Conservation (phyloP, 2,329 filamentous ascomycete species). For the Pestalotiopsis sp. region DNA sequence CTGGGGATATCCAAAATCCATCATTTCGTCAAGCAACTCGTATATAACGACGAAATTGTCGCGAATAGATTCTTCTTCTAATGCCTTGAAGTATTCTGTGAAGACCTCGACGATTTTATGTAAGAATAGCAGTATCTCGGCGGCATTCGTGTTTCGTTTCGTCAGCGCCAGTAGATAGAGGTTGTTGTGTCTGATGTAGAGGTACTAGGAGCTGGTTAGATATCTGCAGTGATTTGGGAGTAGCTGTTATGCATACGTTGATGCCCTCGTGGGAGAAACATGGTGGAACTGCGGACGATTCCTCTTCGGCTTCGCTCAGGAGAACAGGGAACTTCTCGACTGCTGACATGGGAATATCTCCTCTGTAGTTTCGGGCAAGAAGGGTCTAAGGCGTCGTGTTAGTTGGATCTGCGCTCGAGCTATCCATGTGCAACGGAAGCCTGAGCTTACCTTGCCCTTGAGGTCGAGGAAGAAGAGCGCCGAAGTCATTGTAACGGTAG, state of each 20-base stretch:
- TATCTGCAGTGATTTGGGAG: neutral
- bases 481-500: conserved; percentile 76
- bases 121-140: conserved; percentile 96
- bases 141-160: conserved; percentile 98
- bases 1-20: conserved; percentile 99
- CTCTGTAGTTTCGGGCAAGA: conserved; percentile 95
- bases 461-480: conserved; percentile 98
- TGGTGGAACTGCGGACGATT: conserved; percentile 93
- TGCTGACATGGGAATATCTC: conserved; percentile 98
- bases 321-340: conserved; percentile 97
- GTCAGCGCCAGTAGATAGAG: conserved; percentile 97
- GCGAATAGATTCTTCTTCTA: conserved; percentile 97
- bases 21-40: conserved; percentile 98
- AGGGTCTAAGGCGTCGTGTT: conserved; percentile 72
- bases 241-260: conserved; percentile 67
- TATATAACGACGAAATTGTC: conserved; percentile 99
- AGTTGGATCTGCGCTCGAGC: neutral
- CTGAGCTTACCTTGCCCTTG: conserved; percentile 86
- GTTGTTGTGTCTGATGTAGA: conserved; percentile 99
- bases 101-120: conserved; percentile 99
- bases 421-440: neutral
- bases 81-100: conserved; percentile 98
- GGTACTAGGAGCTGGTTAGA: conserved; percentile 63
- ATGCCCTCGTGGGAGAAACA: conserved; percentile 99
- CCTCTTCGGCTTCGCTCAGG: conserved; percentile 97